Conservation (phyloP, 805 yeast species). For the Debaryomyces castellii region DNA sequence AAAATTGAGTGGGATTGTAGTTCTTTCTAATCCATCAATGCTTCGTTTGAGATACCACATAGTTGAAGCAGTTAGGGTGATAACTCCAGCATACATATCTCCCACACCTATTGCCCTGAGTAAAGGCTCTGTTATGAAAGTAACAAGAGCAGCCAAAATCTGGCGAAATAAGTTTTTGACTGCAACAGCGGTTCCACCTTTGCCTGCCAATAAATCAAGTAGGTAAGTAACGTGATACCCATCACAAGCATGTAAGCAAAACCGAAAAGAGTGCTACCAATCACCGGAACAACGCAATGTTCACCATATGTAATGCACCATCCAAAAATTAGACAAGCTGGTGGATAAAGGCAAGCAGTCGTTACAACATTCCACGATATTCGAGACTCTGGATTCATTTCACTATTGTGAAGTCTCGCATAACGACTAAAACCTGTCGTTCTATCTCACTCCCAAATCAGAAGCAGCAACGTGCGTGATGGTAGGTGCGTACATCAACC, state of each 20-base stretch:
- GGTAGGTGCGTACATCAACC: too few species aligned
- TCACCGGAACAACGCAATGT: conserved; percentile 76
- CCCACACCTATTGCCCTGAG: conserved; percentile 69
- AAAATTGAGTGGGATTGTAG: too few species aligned
- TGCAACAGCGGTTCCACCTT: conserved; percentile 88
- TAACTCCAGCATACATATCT: conserved; percentile 63
- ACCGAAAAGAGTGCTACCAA: conserved; percentile 82
- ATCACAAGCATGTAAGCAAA: conserved; percentile 81
- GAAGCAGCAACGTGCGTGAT: too few species aligned
- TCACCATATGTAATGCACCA: conserved; percentile 71
- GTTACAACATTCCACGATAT: conserved; percentile 69
- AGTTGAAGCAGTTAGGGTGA: conserved; percentile 41
- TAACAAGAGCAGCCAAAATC: conserved; percentile 70
- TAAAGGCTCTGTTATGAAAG: conserved; percentile 74
- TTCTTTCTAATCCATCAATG: too few species aligned
- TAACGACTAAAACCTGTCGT: conserved; percentile 58
- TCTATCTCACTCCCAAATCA: conserved; percentile 78
- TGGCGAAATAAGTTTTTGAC: conserved; percentile 74
- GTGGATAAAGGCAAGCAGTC: conserved; percentile 63
- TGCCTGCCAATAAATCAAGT: conserved; percentile 81
- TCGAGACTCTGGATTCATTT: conserved; percentile 72
- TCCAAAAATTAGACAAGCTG: conserved; percentile 71
- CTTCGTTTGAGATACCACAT: conserved; percentile 45
- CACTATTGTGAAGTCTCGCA: conserved; percentile 60
- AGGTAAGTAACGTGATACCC: conserved; percentile 79